Evolutionary conservation across 1,284 basidiomycete species (phyloP).

Genomic region (Albatrellus sp.): DNA sequence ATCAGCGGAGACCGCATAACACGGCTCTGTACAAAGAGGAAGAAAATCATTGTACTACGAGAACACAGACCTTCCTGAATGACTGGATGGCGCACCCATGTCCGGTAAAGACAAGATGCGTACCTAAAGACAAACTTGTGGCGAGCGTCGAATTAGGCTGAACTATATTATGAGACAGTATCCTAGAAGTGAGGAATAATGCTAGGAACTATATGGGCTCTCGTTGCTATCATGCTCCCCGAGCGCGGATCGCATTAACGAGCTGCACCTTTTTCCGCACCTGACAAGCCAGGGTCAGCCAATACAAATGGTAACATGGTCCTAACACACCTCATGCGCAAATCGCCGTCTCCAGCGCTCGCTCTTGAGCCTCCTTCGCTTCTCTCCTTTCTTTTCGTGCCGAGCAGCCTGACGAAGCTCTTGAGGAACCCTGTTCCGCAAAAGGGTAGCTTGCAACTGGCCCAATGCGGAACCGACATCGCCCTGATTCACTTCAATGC

Average conservation of each 20-base stretch:
- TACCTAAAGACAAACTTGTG: no score
- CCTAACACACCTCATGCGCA: slow-evolving; percentile 44
- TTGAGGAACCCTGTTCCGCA: slow-evolving; percentile 39
- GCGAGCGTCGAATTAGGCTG: no score
- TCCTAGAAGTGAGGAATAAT: neutral
- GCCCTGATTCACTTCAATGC: slow-evolving; percentile 25
- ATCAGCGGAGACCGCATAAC: no score
- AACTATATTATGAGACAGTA: no score
- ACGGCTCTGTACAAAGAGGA: no score
- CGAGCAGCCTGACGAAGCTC: slow-evolving; percentile 39
- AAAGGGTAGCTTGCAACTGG: slow-evolving; percentile 38
- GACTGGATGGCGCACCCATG: no score
- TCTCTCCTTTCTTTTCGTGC: slow-evolving; percentile 64
- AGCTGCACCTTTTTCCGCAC: slow-evolving; percentile 46
- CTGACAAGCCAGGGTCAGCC: slow-evolving; percentile 23
- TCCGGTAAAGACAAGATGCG: no score
- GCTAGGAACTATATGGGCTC: neutral
- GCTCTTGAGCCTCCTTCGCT: slow-evolving; percentile 49
- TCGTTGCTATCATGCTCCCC: slow-evolving; percentile 23
- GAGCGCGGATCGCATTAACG: slow-evolving; percentile 35
- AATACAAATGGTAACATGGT: slow-evolving; percentile 6
- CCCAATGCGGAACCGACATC: slow-evolving; percentile 31
- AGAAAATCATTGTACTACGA: no score
- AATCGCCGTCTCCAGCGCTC: slow-evolving; percentile 58
- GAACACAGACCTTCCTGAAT: no score